Evolutionary conservation across 257 asterid species (phyloP), one percentile per base, ranked within the genome.

Genomic region (Paulownia fortunei): DNA sequence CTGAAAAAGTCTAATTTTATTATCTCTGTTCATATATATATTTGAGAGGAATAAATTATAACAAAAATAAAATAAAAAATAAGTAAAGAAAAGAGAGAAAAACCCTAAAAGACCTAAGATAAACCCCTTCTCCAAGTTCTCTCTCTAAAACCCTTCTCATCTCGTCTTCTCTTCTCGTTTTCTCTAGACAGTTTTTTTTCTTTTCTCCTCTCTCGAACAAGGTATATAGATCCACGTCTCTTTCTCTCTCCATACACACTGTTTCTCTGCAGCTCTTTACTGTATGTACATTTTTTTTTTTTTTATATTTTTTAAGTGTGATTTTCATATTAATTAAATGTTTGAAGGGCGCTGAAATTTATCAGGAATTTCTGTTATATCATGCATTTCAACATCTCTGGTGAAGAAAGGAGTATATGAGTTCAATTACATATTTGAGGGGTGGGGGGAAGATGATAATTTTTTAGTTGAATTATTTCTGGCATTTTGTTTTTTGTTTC

Each of bases 41-140:
- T 39, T 4, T 39, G 6, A 49, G 23, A 26, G 10, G 37, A 13
- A 18, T 19, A 18, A 5, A 54, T 18, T 7, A 8, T 56, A 54
- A 26, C 3, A 55, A 30, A 30, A 4, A 32, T 52, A 8, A 54
- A 0, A 16, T 26, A 41, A 26, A 16, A 16, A 0, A 42, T 16
- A 24, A 6, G 9, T 1, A 61, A 41, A 32, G 10, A 9, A 19
- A 18, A 32, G 8, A 66, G 23, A 36, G 39, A 56, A 69, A 79
- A 76, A 73, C 79, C 82, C 79, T 55, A 37, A 21, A 27, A 69
- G 37, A 69, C 55, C 80, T 46, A 59, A 3, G 34, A 52, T 59
- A 66, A 80, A 83, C 82, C 82, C 67, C 84, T 83, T 73, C 81
- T 13, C 62, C 84, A 80, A 76, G 84, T 18, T 24, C 68, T 47